phyloP scores from a whole-genome alignment of 2,329 filamentous ascomycete species.

The Fusarium chlamydosporum region DNA sequence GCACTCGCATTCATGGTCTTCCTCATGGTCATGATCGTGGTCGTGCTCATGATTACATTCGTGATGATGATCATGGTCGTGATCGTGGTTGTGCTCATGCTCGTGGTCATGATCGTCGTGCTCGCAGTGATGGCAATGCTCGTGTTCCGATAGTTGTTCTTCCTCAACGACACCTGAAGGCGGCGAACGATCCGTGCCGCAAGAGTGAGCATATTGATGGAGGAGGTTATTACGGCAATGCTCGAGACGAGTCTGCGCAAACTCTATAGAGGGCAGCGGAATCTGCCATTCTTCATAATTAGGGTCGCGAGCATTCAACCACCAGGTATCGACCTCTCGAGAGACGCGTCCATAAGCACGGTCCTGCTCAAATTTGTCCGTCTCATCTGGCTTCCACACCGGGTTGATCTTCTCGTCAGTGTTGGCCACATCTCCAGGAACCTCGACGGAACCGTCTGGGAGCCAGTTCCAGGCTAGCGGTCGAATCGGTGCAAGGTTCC shows the following conservation, averaged over 20 bases:
- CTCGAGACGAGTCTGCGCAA: slow-evolving; percentile 69
- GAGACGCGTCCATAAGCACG: slow-evolving; percentile 72
- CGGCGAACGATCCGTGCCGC: slow-evolving; percentile 59
- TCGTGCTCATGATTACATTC: slow-evolving; percentile 48
- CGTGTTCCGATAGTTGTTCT: slow-evolving; percentile 56
- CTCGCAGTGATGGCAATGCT: slow-evolving; percentile 56
- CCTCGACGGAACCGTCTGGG: slow-evolving; percentile 56
- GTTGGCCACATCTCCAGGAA: slow-evolving; percentile 53
- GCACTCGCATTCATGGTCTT: slow-evolving; percentile 57
- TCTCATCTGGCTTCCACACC: slow-evolving; percentile 66
- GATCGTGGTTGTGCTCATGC: slow-evolving; percentile 51
- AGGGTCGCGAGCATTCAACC: slow-evolving; percentile 71
- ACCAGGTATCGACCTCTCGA: slow-evolving; percentile 75
- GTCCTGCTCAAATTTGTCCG: slow-evolving; percentile 72
- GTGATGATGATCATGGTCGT: slow-evolving; percentile 57
- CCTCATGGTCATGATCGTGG: slow-evolving; percentile 45
- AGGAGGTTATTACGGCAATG: slow-evolving; percentile 72
- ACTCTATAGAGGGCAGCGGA: slow-evolving; percentile 72
- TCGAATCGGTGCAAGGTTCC: slow-evolving; percentile 64
- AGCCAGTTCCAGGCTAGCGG: slow-evolving; percentile 71
- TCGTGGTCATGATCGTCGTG: slow-evolving; percentile 36
- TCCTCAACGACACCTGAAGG: slow-evolving; percentile 57
- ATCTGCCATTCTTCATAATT: slow-evolving; percentile 72
- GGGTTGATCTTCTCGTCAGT: slow-evolving; percentile 63
- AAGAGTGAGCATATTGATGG: slow-evolving; percentile 66